phyloP scores from a whole-genome alignment of 768 basidiomycete genomes.

The Kwoniella europaea region DNA sequence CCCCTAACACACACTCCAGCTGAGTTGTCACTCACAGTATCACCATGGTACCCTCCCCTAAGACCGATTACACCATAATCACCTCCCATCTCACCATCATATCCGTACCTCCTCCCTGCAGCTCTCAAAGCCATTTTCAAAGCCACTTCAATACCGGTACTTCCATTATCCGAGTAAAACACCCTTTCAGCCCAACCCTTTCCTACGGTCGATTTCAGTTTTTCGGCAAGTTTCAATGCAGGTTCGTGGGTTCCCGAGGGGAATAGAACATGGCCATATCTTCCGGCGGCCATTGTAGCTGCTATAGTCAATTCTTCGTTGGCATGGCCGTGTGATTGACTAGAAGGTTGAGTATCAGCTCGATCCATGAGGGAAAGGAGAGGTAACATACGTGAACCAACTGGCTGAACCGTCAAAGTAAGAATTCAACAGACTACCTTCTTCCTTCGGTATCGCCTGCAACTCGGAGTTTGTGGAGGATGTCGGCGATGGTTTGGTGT shows the following conservation, averaged over 20 bases:
- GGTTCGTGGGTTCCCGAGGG: conserved; percentile 85
- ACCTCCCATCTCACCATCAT: conserved; percentile 53
- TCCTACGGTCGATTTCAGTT: conserved; percentile 73
- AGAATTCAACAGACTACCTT: conserved; percentile 61
- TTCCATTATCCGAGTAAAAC: conserved; percentile 93
- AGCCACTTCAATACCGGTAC: conserved; percentile 96
- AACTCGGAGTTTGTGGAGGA: conserved; percentile 9
- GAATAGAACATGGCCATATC: conserved; percentile 97
- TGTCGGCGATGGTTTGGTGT: conserved; percentile 52
- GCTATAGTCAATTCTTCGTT: conserved; percentile 77
- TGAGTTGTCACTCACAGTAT: conserved; percentile 64
- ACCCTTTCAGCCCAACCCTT: conserved; percentile 87
- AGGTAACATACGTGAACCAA: conserved; percentile 75
- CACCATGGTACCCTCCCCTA: conserved; percentile 93
- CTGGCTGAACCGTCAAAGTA: conserved; percentile 92
- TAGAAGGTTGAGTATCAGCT: neutral
- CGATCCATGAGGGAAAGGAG: neutral
- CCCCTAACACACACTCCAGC: neutral
- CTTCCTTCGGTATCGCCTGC: conserved; percentile 9
- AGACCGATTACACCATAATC: conserved; percentile 79
- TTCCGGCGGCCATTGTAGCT: conserved; percentile 84
- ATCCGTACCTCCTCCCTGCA: conserved; percentile 55
- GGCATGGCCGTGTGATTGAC: conserved; percentile 82
- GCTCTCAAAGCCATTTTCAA: conserved; percentile 91
- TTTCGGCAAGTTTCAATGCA: conserved; percentile 81